Evolutionary conservation across 768 basidiomycete species (phyloP).

Genomic region (Lactarius sanguifluus): DNA sequence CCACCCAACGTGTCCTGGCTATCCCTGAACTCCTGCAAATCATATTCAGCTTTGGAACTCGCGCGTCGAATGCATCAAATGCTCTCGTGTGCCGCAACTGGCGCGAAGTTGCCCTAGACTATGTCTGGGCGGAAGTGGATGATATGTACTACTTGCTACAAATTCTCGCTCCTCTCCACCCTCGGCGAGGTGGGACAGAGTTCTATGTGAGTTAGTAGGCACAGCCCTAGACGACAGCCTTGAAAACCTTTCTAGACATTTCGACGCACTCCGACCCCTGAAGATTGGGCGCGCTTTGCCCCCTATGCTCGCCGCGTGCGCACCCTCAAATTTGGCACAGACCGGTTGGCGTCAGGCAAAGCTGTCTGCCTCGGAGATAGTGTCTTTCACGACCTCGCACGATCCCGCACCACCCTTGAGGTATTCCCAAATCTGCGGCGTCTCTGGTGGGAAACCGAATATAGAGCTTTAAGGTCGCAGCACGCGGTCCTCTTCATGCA

Average conservation of each 20-base stretch:
- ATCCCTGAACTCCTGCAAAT: slow-evolving; percentile 27
- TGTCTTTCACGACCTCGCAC: slow-evolving; percentile 28
- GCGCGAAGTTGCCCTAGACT: slow-evolving; percentile 24
- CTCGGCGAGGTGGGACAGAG: background rate
- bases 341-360: background rate
- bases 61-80: slow-evolving; percentile 17
- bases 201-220: slow-evolving; percentile 11
- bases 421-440: slow-evolving; percentile 28
- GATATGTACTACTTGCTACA: slow-evolving; percentile 21
- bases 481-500: slow-evolving; percentile 29
- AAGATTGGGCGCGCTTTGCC: slow-evolving; percentile 27
- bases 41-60: slow-evolving; percentile 26
- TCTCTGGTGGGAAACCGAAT: slow-evolving; percentile 17
- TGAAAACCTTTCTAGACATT: slow-evolving; percentile 16
- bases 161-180: slow-evolving; percentile 18
- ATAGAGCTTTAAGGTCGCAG: background rate
- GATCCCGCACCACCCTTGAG: slow-evolving; percentile 27
- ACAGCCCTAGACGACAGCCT: background rate
- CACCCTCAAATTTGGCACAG: slow-evolving; percentile 13
- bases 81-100: slow-evolving; percentile 27
- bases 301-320: slow-evolving; percentile 30
- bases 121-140: slow-evolving; percentile 27
- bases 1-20: slow-evolving; percentile 20
- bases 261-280: slow-evolving; percentile 19
- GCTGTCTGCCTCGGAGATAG: slow-evolving; percentile 1